A percentile compares a stretch with the other conserved stretches of the same genome.
Conservation (phyloP, 2,329 filamentous ascomycete species). For the Fusarium coffeatum region DNA sequence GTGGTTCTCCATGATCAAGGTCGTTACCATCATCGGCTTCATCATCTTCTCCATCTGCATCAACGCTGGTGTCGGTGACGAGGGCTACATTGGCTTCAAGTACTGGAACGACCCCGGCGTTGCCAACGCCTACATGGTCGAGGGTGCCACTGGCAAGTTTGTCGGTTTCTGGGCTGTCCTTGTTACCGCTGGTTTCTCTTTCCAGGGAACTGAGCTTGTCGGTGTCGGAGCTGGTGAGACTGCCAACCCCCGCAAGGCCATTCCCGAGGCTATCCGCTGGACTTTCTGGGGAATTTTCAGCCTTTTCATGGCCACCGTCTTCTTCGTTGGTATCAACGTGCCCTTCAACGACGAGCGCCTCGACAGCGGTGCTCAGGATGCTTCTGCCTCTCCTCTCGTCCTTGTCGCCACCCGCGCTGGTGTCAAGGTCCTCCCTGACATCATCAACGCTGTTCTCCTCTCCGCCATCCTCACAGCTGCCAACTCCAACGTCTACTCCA, state of each 20-base stretch:
- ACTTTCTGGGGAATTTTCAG: conserved; percentile 80
- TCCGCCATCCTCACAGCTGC: conserved; percentile 83
- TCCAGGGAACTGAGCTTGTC: conserved; percentile 80
- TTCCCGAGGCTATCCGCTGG: conserved; percentile 78
- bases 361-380: conserved; percentile 63
- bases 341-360: conserved; percentile 70
- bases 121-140: conserved; percentile 70
- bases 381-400: conserved; percentile 74
- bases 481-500: conserved; percentile 81
- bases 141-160: conserved; percentile 68
- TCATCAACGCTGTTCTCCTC: conserved; percentile 82
- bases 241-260: conserved; percentile 75
- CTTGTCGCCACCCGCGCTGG: conserved; percentile 71
- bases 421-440: conserved; percentile 70
- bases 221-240: conserved; percentile 84
- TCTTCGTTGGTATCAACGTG: conserved; percentile 78
- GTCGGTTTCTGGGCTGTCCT: conserved; percentile 77
- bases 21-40: conserved; percentile 79
- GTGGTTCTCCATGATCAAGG: conserved; percentile 82
- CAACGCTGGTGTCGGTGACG: conserved; percentile 74
- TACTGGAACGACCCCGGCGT: conserved; percentile 77
- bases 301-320: conserved; percentile 73
- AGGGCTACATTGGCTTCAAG: conserved; percentile 79
- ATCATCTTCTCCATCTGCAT: conserved; percentile 81
- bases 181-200: conserved; percentile 76